Evolutionary conservation across 306 rosid species (phyloP).

Genomic region (Trifolium repens): DNA sequence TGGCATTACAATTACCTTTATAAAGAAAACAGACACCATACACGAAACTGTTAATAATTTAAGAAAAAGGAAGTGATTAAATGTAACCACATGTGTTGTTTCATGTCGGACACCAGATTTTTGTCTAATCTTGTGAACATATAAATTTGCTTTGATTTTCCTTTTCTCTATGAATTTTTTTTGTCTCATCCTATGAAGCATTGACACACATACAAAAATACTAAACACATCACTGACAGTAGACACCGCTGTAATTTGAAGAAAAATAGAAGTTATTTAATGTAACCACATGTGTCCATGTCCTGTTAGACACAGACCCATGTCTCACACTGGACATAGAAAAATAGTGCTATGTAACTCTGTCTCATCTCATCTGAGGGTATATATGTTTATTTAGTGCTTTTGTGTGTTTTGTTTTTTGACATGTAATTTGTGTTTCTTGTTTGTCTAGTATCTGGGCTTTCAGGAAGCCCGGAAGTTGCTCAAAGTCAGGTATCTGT

Average conservation of each 20-base stretch:
- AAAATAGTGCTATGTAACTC: neutral
- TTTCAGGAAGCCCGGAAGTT: constrained; percentile 64
- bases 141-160: neutral
- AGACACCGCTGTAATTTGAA: neutral
- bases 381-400: constrained; percentile 1
- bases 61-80: no score
- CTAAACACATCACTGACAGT: neutral
- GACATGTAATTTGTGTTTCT: constrained; percentile 33
- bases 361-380: neutral
- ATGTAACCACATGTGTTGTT: neutral
- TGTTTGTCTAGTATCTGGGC: constrained; percentile 61
- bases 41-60: neutral
- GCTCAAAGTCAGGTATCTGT: constrained; percentile 79
- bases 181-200: neutral
- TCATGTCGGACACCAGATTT: neutral
- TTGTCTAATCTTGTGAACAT: neutral
- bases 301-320: neutral
- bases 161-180: neutral
- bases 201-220: neutral
- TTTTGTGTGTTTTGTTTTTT: neutral
- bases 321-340: neutral
- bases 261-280: neutral
- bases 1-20: neutral
- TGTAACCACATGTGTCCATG: neutral
- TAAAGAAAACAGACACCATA: neutral